phyloP scores from a whole-genome alignment of 495 filamentous ascomycete genomes.

The Filosporella fistucella region DNA sequence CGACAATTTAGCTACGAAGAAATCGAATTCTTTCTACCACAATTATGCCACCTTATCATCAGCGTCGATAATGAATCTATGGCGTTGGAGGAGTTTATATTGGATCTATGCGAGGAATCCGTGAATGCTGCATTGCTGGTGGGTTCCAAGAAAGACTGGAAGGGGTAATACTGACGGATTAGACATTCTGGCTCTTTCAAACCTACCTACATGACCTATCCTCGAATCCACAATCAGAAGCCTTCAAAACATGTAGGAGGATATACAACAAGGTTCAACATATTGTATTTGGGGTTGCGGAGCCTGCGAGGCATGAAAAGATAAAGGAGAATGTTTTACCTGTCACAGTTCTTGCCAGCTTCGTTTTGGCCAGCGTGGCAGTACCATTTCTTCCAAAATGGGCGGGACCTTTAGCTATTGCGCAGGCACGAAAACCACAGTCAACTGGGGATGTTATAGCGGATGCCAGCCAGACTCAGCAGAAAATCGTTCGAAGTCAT shows the following conservation, averaged over 20 bases:
- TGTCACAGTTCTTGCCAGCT: conserved; percentile 65
- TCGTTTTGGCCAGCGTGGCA: conserved; percentile 60
- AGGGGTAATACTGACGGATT: conserved; percentile 17
- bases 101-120: conserved; percentile 75
- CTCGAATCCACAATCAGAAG: conserved; percentile 58
- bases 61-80: conserved; percentile 80
- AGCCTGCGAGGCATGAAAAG: conserved; percentile 56
- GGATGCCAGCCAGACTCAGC: conserved; percentile 39
- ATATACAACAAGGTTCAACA: conserved; percentile 79
- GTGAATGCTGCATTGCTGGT: conserved; percentile 73
- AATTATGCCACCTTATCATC: conserved; percentile 74
- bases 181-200: conserved; percentile 84
- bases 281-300: conserved; percentile 67
- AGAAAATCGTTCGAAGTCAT: conserved; percentile 51
- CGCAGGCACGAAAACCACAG: conserved; percentile 66
- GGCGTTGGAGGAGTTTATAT: conserved; percentile 75
- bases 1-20: conserved; percentile 77
- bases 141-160: conserved; percentile 27
- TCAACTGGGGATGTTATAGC: conserved; percentile 49
- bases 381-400: conserved; percentile 48
- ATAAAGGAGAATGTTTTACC: conserved; percentile 73
- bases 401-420: conserved; percentile 68
- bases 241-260: conserved; percentile 67
- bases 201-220: conserved; percentile 74
- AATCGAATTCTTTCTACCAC: conserved; percentile 80